Percentiles rank a stretch among this genome's conserved stretches.
These are phyloP conservation scores for Debaryomyces hansenii DNA, from an alignment of 805 yeast genomes.

Conservation along the genomic window DNA sequence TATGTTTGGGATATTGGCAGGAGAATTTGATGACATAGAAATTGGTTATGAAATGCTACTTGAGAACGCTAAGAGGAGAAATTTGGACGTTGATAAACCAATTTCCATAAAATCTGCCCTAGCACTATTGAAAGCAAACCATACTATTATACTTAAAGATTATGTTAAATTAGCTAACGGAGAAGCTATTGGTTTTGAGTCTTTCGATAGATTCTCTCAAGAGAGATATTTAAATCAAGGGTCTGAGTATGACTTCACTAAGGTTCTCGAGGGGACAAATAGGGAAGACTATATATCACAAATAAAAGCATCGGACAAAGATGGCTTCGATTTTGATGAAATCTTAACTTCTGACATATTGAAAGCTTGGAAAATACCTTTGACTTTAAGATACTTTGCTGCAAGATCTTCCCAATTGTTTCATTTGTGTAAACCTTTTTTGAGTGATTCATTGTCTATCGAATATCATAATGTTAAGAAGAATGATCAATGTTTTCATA, in stretches of 20 bases:
- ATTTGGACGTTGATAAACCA: slow-evolving; percentile 48
- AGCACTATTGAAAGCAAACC: slow-evolving; percentile 37
- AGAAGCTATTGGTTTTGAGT: slow-evolving; percentile 36
- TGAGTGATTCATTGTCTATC: slow-evolving; percentile 45
- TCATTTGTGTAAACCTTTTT: slow-evolving; percentile 29
- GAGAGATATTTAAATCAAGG: neutral
- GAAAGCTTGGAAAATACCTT: slow-evolving; percentile 50
- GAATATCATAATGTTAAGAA: slow-evolving; percentile 49
- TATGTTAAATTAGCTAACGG: slow-evolving; percentile 49
- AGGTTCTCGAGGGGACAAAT: neutral
- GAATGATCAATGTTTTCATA: slow-evolving; percentile 37
- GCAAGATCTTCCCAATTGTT: slow-evolving; percentile 53
- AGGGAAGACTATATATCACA: slow-evolving; percentile 2
- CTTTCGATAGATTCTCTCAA: slow-evolving; percentile 32
- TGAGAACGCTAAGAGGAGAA: slow-evolving; percentile 48
- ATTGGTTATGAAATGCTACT: slow-evolving; percentile 43
- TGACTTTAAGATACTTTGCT: slow-evolving; percentile 58
- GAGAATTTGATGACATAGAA: slow-evolving; percentile 14
- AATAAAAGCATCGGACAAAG: slow-evolving; percentile 10
- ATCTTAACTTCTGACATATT: slow-evolving; percentile 28
- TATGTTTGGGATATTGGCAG: slow-evolving; percentile 41
- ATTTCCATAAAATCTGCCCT: slow-evolving; percentile 42
- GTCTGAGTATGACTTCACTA: slow-evolving; percentile 4
- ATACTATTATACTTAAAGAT: slow-evolving; percentile 39
- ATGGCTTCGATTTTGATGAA: slow-evolving; percentile 18